Conservation (phyloP, 768 basidiomycete species). For the Kwoniella dendrophila region DNA sequence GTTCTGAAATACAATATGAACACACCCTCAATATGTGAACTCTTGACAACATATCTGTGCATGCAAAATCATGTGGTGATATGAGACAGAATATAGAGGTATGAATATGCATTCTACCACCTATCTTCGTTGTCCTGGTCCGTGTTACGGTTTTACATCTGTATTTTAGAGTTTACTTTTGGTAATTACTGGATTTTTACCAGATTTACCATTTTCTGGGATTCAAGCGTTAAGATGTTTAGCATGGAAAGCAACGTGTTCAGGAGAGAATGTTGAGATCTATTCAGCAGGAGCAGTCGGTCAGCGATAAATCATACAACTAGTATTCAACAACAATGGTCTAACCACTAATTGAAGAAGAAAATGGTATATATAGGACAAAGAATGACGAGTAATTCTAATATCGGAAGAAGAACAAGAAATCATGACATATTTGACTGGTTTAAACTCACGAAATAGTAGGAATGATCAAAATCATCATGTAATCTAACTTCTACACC, state of each 20-base stretch:
- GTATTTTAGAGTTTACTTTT: too few relatives aligned
- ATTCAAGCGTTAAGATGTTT: conserved; percentile 74
- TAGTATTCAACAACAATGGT: neutral
- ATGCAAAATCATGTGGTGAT: too few relatives aligned
- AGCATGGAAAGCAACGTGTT: conserved; percentile 90
- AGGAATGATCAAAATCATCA: conserved; percentile 74
- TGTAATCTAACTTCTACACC: conserved; percentile 79
- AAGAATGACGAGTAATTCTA: conserved; percentile 19
- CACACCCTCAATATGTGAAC: too few relatives aligned
- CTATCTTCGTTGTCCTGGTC: too few relatives aligned
- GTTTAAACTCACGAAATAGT: conserved; percentile 71
- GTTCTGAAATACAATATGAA: too few relatives aligned
- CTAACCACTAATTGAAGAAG: neutral
- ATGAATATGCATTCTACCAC: too few relatives aligned
- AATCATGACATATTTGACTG: neutral
- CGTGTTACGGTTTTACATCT: too few relatives aligned
- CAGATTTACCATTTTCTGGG: neutral
- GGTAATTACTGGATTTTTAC: neutral
- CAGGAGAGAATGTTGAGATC: conserved; percentile 87
- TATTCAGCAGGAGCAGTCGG: conserved; percentile 44
- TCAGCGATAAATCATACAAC: neutral
- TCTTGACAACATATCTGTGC: too few relatives aligned
- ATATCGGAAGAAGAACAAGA: neutral
- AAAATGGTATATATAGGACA: neutral
- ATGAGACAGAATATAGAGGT: too few relatives aligned